phyloP scores from a whole-genome alignment of 2,329 filamentous ascomycete genomes.

The Diplodia sapinea region DNA sequence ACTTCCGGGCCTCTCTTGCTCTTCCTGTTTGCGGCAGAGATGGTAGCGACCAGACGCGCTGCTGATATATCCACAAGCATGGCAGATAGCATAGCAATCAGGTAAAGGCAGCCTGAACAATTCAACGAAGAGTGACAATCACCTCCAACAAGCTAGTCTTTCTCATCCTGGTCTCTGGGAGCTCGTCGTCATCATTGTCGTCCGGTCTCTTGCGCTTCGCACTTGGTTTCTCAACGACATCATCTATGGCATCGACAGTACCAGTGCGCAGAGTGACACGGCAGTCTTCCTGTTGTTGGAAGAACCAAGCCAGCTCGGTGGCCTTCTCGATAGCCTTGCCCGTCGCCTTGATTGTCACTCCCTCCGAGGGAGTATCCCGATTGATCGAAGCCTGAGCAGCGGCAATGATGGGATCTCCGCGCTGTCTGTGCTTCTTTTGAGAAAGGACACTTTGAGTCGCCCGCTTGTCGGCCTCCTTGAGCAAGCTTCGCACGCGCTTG shows the following conservation, averaged over 20 bases:
- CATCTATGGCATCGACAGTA: slow-evolving; percentile 70
- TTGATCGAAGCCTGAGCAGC: slow-evolving; percentile 47
- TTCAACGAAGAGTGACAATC: slow-evolving; percentile 37
- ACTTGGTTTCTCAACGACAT: slow-evolving; percentile 56
- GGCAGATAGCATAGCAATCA: no score
- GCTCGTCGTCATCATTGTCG: slow-evolving; percentile 38
- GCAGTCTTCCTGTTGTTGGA: slow-evolving; percentile 66
- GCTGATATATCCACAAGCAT: no score
- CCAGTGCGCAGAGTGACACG: slow-evolving; percentile 65
- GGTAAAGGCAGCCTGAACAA: not conserved
- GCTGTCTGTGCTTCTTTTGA: slow-evolving; percentile 5
- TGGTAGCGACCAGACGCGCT: no score
- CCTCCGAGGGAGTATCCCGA: slow-evolving; percentile 47
- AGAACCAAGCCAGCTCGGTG: slow-evolving; percentile 67
- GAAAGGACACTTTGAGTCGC: slow-evolving; percentile 28
- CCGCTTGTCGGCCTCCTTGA: slow-evolving; percentile 62
- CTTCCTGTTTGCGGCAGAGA: no score
- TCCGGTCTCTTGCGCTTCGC: slow-evolving; percentile 32
- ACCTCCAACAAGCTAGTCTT: slow-evolving; percentile 43
- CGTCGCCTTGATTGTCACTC: slow-evolving; percentile 67
- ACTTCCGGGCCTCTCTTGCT: no score
- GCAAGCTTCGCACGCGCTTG: slow-evolving; percentile 67
- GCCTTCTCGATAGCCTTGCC: slow-evolving; percentile 71
- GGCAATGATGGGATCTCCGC: slow-evolving; percentile 36
- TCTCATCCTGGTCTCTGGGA: slow-evolving; percentile 50